Base-by-base conservation (phyloP, 306 rosid genomes). In the Gillenia trifoliata region DNA sequence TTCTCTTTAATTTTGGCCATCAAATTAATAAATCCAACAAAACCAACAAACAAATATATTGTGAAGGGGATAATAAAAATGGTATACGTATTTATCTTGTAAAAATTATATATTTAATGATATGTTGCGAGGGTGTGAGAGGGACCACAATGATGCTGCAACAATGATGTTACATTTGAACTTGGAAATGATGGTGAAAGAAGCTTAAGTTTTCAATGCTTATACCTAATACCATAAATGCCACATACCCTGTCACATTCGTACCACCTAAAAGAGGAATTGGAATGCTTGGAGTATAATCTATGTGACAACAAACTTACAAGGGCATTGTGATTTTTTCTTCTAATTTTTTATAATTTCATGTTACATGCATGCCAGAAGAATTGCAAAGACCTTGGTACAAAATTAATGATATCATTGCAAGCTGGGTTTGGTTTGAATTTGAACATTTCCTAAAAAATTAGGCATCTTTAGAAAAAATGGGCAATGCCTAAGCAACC, bases 221-320 rank as follows among this genome's bases (percentile, higher is more conserved):
- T 28, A 34, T 52, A 74, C 83, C 83, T 68, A 79, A 79, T 61
- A 30, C 62, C 26, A 68, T 74, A 34, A 80, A 75, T 80, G 64
- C 69, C 68, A 75, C 73, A 75, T 38, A 38, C 50, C 54, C 30
- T 47, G 72, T 64, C 71, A 41, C 38, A 20, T 57, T 59, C 61
- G 61, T 8, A 23, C 64, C 22, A n/a, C 71, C 38, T 33, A 65
- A 28, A 50, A 9, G 29, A 31, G 68, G 57, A 66, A 34, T 66
- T 45, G 56, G 30, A 57, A 47, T 64, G 65, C 71, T 16, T 68
- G 60, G 57, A 74, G 64, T 61, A 60, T 60, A 43, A 72, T 41
- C 57, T 60, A 3, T 72, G 57, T 40, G 38, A 38, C 56, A 72
- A 38, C 55, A 41, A 55, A 40, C 67, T 56, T 57, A 22, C 41